Evolutionary conservation across 1,284 basidiomycete genomes (phyloP).

Genomic region (Malassezia sp.): DNA sequence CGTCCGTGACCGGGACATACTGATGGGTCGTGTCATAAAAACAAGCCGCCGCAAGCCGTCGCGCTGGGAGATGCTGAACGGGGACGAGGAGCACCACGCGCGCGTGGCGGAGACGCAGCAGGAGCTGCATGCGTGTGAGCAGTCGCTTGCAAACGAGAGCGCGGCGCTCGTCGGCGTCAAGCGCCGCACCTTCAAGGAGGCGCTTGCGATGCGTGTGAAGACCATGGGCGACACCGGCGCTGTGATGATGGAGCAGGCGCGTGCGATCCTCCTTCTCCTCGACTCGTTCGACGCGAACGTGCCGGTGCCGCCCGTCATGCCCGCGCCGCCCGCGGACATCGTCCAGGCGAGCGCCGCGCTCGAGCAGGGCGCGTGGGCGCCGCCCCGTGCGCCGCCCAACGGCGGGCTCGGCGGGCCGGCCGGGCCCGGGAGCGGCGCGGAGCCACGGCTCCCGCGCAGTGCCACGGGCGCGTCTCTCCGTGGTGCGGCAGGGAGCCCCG

Average conservation of each 20-base stretch:
- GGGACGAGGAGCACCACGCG: constrained; percentile 38
- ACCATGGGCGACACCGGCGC: constrained; percentile 47
- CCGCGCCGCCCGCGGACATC: not conserved
- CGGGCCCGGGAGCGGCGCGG: too few relatives aligned
- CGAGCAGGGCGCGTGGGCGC: not conserved
- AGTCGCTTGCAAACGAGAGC: constrained; percentile 46
- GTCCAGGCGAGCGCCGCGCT: not conserved
- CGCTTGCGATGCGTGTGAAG: constrained; percentile 48
- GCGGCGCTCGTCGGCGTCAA: constrained; percentile 47
- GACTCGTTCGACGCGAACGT: constrained; percentile 43
- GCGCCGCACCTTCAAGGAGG: constrained; percentile 48
- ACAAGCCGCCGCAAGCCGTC: constrained; percentile 40
- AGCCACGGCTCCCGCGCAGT: too few relatives aligned
- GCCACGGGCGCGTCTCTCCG: constrained; percentile 1
- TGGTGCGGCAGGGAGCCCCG: not conserved
- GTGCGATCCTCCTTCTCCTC: constrained; percentile 45
- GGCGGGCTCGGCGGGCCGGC: too few relatives aligned
- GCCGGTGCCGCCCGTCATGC: constrained; percentile 18
- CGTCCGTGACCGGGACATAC: constrained; percentile 48
- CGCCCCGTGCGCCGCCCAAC: not conserved
- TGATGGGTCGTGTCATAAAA: constrained; percentile 48
- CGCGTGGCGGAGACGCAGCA: constrained; percentile 46
- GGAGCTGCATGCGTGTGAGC: constrained; percentile 48
- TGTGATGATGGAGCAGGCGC: constrained; percentile 46
- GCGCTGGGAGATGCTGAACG: constrained; percentile 27